Conservation (phyloP, 129 eudicot genomes). For the Lonicera japonica region DNA sequence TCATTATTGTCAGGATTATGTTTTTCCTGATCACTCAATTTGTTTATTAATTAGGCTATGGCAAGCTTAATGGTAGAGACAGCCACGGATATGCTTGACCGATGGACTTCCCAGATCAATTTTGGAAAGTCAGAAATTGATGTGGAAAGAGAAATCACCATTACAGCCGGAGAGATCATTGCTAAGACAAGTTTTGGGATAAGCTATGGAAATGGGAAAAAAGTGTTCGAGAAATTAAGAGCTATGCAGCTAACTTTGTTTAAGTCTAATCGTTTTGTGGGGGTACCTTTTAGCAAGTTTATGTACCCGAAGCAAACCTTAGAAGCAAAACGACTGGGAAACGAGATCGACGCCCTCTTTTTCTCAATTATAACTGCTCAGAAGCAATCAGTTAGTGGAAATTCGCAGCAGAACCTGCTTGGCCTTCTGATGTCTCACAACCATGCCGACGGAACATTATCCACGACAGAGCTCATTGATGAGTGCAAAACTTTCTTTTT, state of each 20-base stretch:
- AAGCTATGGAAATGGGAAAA: constrained; percentile 43
- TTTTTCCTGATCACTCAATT: too few species aligned
- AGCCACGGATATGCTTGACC: constrained; percentile 51
- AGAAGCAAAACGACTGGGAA: constrained; percentile 60
- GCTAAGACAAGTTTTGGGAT: constrained; percentile 85
- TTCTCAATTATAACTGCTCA: constrained; percentile 40
- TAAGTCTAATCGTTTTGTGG: constrained; percentile 70
- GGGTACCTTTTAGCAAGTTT: constrained; percentile 78
- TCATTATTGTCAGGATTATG: too few species aligned
- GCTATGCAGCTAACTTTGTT: constrained; percentile 67
- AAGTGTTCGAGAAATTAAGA: constrained; percentile 56
- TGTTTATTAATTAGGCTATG: constrained; percentile 64
- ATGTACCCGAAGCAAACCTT: constrained; percentile 47
- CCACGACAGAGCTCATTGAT: constrained; percentile 55
- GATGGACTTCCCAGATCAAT: constrained; percentile 44
- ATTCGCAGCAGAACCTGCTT: constrained; percentile 41
- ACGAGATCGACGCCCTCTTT: constrained; percentile 65
- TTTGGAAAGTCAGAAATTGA: constrained; percentile 63
- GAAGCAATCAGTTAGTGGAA: constrained; percentile 14
- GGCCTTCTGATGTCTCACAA: constrained; percentile 53
- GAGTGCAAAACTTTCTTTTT: constrained; percentile 69
- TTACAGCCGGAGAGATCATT: constrained; percentile 74
- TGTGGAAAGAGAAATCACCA: constrained; percentile 60
- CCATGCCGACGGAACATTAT: constrained; percentile 35
- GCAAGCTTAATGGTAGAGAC: constrained; percentile 78